These are phyloP conservation scores for Leccinum obscurum DNA, from an alignment of 768 basidiomycete species.

Conservation along the genomic window DNA sequence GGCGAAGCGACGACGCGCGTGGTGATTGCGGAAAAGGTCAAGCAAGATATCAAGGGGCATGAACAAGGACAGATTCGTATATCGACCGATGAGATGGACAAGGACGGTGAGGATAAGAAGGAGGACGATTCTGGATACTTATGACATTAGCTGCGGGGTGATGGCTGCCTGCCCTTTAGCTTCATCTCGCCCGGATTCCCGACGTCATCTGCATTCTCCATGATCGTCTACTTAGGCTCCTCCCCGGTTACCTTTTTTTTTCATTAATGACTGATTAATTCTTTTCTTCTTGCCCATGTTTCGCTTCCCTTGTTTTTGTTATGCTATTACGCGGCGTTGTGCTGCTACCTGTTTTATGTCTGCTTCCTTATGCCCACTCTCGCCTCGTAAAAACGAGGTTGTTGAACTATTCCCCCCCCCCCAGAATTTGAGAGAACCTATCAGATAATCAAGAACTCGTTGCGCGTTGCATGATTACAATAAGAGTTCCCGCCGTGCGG, in stretches of 20 bases:
- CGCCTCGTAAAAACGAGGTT: background rate
- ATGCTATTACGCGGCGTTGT: constrained; percentile 9
- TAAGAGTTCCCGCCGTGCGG: no score
- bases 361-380: background rate
- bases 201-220: background rate
- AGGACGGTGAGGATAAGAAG: constrained; percentile 38
- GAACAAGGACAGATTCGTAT: constrained; percentile 26
- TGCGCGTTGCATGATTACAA: no score
- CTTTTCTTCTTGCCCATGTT: background rate
- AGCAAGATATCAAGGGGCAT: constrained; percentile 30
- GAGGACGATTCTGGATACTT: constrained; percentile 31
- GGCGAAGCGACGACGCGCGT: no score
- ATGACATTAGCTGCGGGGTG: constrained; percentile 13
- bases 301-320: background rate
- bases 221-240: no score
- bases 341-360: background rate
- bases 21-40: constrained; percentile 48
- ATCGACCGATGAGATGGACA: constrained; percentile 34
- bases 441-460: background rate
- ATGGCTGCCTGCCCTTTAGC: no score
- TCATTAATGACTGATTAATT: background rate
- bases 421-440: background rate
- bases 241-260: background rate
- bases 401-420: background rate
- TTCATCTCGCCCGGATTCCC: background rate